Base-by-base conservation (phyloP, 2,329 filamentous ascomycete species). In the Aureobasidium sp. region DNA sequence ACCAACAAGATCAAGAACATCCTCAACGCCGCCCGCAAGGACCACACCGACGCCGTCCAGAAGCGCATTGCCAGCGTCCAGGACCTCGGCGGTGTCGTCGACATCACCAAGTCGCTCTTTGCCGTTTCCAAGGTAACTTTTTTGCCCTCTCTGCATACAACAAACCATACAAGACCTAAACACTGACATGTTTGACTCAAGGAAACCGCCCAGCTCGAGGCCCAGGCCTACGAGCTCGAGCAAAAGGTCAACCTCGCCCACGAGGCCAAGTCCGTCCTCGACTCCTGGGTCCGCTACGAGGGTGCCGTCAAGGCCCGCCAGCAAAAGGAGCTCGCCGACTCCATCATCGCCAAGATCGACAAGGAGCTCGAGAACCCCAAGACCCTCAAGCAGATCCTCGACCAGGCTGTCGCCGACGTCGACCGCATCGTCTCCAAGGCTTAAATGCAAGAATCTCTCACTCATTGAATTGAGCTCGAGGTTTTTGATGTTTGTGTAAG, bases 311-410 rank as follows among this genome's bases (percentile, higher is more conserved):
- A 97, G 89, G 89, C 93, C 83, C 89, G 94, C 77, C 91, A 99
- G 84, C 94, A 99, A 85, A 88, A 84, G 79, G 94, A 99, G 84
- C 86, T 99, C 68, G 91, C 94, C 67, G 87, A 96, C 75, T 86
- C 81, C 77, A 83, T 99, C 78, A 97, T 99, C 73, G 86, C 89
- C 83, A 99, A 97, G 87, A 94, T 97, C 75, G 88, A 90, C 79
- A 97, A 97, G 87, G 93, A 97, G 84, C 87, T 99, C 64, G 90
- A 97, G 85, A 97, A 89, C 85, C 94, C 95, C 77, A 97, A 92
- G 86, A 84, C 88, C 69, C 87, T 99, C 72, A 91, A 97, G 84
- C 91, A 97, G 82, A 97, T 99, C 73, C 87, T 99, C 71, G 89
- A 94, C 82, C 94, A 99, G 85, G 96, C 91, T 78, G 85, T 99